These are phyloP conservation scores for Globisporangium solare DNA, from an alignment of 352 stramenopile species.

Conservation along the genomic window DNA sequence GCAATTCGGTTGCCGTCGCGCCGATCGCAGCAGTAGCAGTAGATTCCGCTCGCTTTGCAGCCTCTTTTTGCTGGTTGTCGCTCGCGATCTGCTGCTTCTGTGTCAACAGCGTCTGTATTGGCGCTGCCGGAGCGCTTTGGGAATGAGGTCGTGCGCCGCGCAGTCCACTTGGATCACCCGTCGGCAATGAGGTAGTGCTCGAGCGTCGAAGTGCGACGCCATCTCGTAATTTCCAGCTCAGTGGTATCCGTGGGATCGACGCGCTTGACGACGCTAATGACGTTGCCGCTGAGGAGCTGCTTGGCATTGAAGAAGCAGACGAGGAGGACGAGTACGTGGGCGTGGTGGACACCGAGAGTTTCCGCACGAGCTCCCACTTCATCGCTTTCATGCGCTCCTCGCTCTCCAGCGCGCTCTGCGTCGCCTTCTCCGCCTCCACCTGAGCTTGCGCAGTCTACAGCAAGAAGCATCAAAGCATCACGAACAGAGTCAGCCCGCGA, in stretches of 20 bases:
- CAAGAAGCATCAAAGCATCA: background rate
- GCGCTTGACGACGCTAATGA: conserved; percentile 15
- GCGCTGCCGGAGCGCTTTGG: conserved; percentile 8
- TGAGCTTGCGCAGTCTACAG: conserved; percentile 30
- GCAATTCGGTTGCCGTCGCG: background rate
- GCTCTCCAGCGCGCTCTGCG: conserved; percentile 25
- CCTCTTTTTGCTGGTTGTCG: background rate
- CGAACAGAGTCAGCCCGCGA: too few species aligned
- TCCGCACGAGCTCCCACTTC: conserved; percentile 71
- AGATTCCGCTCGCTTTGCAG: background rate
- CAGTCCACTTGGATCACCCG: background rate
- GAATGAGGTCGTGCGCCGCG: conserved; percentile 1
- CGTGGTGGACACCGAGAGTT: conserved; percentile 24
- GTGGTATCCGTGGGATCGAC: conserved; percentile 24
- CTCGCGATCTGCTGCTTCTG: background rate
- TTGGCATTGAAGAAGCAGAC: background rate
- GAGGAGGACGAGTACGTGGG: background rate
- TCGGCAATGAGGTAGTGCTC: conserved; percentile 5
- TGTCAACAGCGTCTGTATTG: background rate
- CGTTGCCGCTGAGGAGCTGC: background rate
- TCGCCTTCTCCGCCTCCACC: conserved; percentile 44
- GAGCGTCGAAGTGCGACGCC: conserved; percentile 29
- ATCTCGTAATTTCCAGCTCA: conserved; percentile 58
- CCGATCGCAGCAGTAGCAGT: too few species aligned
- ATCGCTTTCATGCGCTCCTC: conserved; percentile 68